Conservation (phyloP, 805 yeast species). For the Nakazawaea peltata region DNA sequence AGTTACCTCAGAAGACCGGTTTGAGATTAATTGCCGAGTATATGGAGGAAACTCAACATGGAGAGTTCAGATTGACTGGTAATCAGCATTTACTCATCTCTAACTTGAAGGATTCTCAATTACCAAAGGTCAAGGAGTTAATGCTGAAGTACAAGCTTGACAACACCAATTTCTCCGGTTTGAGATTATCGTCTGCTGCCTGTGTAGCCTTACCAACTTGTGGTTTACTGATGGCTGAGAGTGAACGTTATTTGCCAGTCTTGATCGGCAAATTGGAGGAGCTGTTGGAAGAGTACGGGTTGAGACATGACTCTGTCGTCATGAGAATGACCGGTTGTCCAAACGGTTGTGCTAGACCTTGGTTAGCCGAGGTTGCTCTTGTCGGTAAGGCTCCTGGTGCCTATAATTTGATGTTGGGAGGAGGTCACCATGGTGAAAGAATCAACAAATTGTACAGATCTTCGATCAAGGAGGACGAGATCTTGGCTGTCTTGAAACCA, state of each 20-base stretch:
- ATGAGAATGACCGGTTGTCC: slow-evolving; percentile 99
- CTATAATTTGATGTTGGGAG: slow-evolving; percentile 90
- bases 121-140: slow-evolving; percentile 52
- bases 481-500: slow-evolving; percentile 68
- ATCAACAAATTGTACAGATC: slow-evolving; percentile 83
- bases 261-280: slow-evolving; percentile 75
- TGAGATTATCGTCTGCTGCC: slow-evolving; percentile 87
- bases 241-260: slow-evolving; percentile 85
- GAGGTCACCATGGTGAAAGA: slow-evolving; percentile 91
- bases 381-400: slow-evolving; percentile 95
- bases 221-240: slow-evolving; percentile 98
- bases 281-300: slow-evolving; percentile 85
- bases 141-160: slow-evolving; percentile 73
- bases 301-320: slow-evolving; percentile 88
- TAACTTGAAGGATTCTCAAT: slow-evolving; percentile 60
- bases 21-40: slow-evolving; percentile 69
- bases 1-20: slow-evolving; percentile 84
- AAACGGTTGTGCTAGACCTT: slow-evolving; percentile 97
- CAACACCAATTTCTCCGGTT: slow-evolving; percentile 72
- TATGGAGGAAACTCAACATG: slow-evolving; percentile 51
- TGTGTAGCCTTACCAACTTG: slow-evolving; percentile 99
- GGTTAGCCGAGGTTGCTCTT: slow-evolving; percentile 93
- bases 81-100: slow-evolving; percentile 87
- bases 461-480: slow-evolving; percentile 86
- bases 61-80: slow-evolving; percentile 91